Base-by-base conservation (phyloP, 805 yeast species). In the Schizosaccharomyces cryophilus region DNA sequence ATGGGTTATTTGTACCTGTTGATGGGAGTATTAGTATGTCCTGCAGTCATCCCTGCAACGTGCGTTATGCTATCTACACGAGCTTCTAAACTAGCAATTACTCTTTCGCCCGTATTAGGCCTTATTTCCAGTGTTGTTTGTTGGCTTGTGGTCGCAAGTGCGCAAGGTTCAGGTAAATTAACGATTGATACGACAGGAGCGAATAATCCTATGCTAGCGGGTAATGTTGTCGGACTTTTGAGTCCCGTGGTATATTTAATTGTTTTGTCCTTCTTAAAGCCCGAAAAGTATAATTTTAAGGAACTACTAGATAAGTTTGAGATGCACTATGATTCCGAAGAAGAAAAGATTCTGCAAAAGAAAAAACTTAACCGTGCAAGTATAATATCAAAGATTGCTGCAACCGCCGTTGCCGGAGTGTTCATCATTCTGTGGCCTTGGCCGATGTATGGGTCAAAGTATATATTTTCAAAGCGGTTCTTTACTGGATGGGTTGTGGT, bases 401-500 rank as follows among this genome's bases (percentile, higher is more conserved):
- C 47, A 9, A n/a, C 35, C 6, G 26, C 13, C 3, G n/a, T 30
- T 24, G 80, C 85, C 7, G 64, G 84, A 11, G 74, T 82, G 58
- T 72, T 85, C 59, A 72, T 85, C 38, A 77, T 86, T 30, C 68
- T 86, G 42, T 85, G 89, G 88, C 94, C 94, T 66, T 82, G 85
- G 84, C 94, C 94, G 65, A 81, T 85, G 88, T 85, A 82, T 69
- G 94, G 90, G 35, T 69, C 82, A 9, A 74, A 76, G 1, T 86
- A 86, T 67, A 74, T 86, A 54, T 86, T 85, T 70, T 78, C 84
- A 58, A 80, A 78, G 69, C 71, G 69, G 58, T 84, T 85, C 72
- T 86, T 85, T 71, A 83, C 87, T 17, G 94, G 94, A 60, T 86
- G 94, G 94, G 79, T 86, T 62, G 78, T 75, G 59, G 90, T 85